Evolutionary conservation across 768 basidiomycete species (phyloP).

Genomic region (Podaxis sp.): DNA sequence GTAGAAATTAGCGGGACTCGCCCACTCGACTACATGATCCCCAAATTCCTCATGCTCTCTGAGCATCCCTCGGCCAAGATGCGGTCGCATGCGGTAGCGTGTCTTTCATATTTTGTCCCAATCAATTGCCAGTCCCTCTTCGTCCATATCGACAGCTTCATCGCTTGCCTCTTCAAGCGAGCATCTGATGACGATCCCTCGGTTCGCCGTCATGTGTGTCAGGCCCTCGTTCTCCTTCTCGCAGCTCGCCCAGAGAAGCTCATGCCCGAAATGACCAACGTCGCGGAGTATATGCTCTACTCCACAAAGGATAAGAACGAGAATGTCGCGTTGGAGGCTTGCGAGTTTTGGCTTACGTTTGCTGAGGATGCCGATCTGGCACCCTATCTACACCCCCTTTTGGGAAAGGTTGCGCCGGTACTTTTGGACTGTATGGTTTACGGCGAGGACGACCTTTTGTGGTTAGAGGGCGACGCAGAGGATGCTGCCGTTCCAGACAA

Average conservation of each 20-base stretch:
- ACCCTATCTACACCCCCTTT: constrained; percentile 77
- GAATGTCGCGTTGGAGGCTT: constrained; percentile 93
- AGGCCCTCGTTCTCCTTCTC: constrained; percentile 89
- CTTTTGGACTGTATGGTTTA: constrained; percentile 98
- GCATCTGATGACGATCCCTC: constrained; percentile 93
- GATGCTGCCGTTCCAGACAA: constrained; percentile 90
- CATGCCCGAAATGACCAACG: constrained; percentile 91
- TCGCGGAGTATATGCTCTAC: constrained; percentile 98
- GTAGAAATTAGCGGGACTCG: constrained; percentile 90
- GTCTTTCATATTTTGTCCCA: constrained; percentile 89
- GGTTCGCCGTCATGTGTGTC: constrained; percentile 93
- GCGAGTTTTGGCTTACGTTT: constrained; percentile 99
- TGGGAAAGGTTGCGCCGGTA: constrained; percentile 90
- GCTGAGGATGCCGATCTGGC: constrained; percentile 91
- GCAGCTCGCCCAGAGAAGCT: constrained; percentile 93
- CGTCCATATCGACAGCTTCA: constrained; percentile 89
- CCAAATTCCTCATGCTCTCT: constrained; percentile 86
- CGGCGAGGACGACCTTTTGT: constrained; percentile 91
- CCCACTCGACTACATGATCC: constrained; percentile 94
- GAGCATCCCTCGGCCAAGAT: constrained; percentile 86
- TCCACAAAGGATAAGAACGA: constrained; percentile 98
- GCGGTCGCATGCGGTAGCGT: constrained; percentile 91
- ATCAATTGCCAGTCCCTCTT: constrained; percentile 83
- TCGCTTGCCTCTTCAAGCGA: constrained; percentile 89
- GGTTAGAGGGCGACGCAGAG: constrained; percentile 89